Evolutionary conservation across 2,329 filamentous ascomycete species (phyloP), one percentile per base, ranked within the genome.

Genomic region (Tolypocladium tundrense): DNA sequence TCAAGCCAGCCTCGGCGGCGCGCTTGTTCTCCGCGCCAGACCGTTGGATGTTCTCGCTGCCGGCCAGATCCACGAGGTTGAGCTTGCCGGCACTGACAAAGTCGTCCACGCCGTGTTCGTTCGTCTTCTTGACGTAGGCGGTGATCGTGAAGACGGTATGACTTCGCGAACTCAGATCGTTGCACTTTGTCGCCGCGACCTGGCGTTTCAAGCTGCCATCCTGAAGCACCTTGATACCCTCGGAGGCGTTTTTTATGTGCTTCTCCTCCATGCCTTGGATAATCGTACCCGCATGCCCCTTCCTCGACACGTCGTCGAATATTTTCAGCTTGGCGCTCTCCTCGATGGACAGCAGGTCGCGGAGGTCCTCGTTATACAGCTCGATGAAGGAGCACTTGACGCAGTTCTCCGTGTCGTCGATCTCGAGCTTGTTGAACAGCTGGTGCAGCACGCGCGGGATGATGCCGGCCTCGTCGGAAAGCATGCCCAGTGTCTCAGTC

Each of bases 111-210:
- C 91, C 92, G 60, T 88, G 85, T 53, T 95, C 90, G 2, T 85
- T 84, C 1, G 84, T 84, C 61, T 88, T 87, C 73, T 96, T 96
- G 67, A 91, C 87, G 68, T 92, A 91, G 0, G 92, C 90, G 1
- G 93, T 97, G 60, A 99, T 90, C 9, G 94, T 97, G 69, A 99
- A 99, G 27, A 99, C 88, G 0, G 94, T 99, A 69, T 99, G 95
- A 76, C 92, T 96, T 71, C 94, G 86, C 66, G 92, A 97, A 73
- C 92, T 97, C 57, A 97, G 84, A 67, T 99, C 94, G 71, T 99
- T 99, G 82, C 94, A 99, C 73, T 97, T 97, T n/a, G 94, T 99
- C 4, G 95, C 91, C 7, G 94, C 95, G n/a, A 99, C 94, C 73
- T 99, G 94, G 54, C 94, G 88, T 73, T 92, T 96, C 74, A 94